A percentile compares a stretch with the other conserved stretches of the same genome.
Evolutionary conservation across 1,284 basidiomycete genomes (phyloP).

Genomic region (Wolfiporia cocos): DNA sequence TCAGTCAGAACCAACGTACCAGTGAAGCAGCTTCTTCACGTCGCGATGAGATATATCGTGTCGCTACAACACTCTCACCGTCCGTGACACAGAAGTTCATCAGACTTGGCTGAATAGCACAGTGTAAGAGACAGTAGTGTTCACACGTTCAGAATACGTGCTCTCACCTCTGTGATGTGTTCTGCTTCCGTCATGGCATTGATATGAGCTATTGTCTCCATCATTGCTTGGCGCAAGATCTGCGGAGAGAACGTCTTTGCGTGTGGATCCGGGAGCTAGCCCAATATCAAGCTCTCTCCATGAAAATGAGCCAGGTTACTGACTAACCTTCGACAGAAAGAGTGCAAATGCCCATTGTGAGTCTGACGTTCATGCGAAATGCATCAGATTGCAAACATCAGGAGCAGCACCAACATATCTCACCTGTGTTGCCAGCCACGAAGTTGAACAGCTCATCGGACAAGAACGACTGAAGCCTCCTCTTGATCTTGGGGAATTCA

Average conservation of each 20-base stretch:
- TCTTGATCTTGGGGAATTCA: constrained; percentile 77
- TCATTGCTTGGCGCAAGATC: constrained; percentile 74
- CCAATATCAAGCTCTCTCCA: background rate
- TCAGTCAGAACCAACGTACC: constrained; percentile 34
- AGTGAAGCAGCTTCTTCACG: constrained; percentile 92
- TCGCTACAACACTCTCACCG: constrained; percentile 89
- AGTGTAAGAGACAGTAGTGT: constrained; percentile 2
- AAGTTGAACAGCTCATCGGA: constrained; percentile 81
- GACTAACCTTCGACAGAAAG: constrained; percentile 75
- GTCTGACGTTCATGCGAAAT: constrained; percentile 39
- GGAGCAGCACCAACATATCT: background rate
- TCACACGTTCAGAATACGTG: background rate
- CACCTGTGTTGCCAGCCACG: constrained; percentile 90
- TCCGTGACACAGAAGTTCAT: constrained; percentile 98
- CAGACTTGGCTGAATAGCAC: constrained; percentile 64
- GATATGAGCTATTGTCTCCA: constrained; percentile 75
- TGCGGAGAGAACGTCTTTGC: constrained; percentile 62
- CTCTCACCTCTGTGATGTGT: constrained; percentile 60
- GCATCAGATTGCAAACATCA: background rate
- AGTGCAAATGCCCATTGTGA: constrained; percentile 95
- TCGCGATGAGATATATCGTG: constrained; percentile 89
- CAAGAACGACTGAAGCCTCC: constrained; percentile 68
- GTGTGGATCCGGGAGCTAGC: constrained; percentile 74
- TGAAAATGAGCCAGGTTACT: too few relatives aligned
- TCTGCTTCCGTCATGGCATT: constrained; percentile 75